A percentile compares a stretch with the other conserved stretches of the same genome.
Conservation (phyloP, 106 monocot species). For the Allium cepa region DNA sequence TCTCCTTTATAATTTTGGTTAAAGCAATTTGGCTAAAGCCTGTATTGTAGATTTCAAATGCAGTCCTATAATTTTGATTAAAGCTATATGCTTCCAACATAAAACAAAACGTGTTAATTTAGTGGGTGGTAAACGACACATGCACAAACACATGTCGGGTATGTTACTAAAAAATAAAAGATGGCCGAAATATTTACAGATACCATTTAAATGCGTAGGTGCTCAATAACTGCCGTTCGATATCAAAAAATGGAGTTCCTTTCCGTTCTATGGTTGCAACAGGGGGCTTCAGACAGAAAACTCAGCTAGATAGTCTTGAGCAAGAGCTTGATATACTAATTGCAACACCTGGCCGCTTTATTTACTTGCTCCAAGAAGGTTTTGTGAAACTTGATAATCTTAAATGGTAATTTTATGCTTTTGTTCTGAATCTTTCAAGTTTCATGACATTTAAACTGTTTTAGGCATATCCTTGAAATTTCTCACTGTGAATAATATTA, state of each 20-base stretch:
- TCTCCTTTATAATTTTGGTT: too few species aligned
- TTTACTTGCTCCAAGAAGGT: conserved; percentile 79
- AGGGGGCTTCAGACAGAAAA: conserved; percentile 91
- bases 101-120: too few species aligned
- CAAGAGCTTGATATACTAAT: conserved; percentile 88
- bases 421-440: background rate
- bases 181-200: background rate
- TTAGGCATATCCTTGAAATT: too few species aligned
- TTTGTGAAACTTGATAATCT: conserved; percentile 57
- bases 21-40: too few species aligned
- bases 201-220: conserved; percentile 35
- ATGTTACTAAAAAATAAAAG: too few species aligned
- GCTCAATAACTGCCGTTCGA: conserved; percentile 71
- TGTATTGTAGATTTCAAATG: too few species aligned
- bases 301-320: conserved; percentile 74
- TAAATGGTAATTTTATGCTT: conserved; percentile 38
- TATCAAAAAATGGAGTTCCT: conserved; percentile 75
- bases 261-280: conserved; percentile 96
- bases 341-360: conserved; percentile 88
- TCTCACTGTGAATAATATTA: background rate
- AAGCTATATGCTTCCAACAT: too few species aligned
- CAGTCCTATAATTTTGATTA: too few species aligned
- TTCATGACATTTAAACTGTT: background rate
- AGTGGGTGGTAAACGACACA: too few species aligned
- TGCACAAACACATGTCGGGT: too few species aligned